These are phyloP conservation scores for Candida schatavii DNA, from an alignment of 805 yeast species.

Conservation along the genomic window DNA sequence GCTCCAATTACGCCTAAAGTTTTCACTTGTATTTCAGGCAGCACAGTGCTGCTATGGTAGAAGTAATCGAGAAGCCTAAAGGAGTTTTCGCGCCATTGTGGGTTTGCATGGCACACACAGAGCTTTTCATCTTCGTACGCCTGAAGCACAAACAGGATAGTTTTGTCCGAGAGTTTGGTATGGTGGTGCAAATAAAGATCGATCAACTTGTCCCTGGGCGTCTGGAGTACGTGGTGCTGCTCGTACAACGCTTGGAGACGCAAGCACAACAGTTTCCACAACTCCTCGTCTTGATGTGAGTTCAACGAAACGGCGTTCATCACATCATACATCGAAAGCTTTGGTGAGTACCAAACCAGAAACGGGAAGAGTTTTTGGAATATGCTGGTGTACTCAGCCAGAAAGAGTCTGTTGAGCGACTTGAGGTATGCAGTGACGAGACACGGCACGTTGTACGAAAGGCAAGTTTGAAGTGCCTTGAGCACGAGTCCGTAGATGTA, in stretches of 20 bases:
- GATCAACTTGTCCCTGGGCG: slow-evolving; percentile 43
- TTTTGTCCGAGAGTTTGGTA: slow-evolving; percentile 31
- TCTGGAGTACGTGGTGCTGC: slow-evolving; percentile 30
- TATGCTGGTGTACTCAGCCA: slow-evolving; percentile 16
- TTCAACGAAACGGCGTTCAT: slow-evolving; percentile 21
- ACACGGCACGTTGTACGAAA: slow-evolving; percentile 33
- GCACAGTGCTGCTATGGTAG: slow-evolving; percentile 23
- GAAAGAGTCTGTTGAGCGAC: slow-evolving; percentile 38
- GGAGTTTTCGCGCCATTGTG: slow-evolving; percentile 51
- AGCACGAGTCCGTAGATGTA: slow-evolving; percentile 28
- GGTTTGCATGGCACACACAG: slow-evolving; percentile 49
- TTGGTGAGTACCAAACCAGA: slow-evolving; percentile 39
- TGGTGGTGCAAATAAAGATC: slow-evolving; percentile 39
- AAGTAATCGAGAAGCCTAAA: slow-evolving; percentile 44
- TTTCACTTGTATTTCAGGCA: slow-evolving; percentile 3
- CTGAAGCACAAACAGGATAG: slow-evolving; percentile 43
- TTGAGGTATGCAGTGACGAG: slow-evolving; percentile 40
- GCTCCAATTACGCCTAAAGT: slow-evolving; percentile 25
- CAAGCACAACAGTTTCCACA: slow-evolving; percentile 33
- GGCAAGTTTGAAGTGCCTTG: slow-evolving; percentile 26
- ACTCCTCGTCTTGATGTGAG: slow-evolving; percentile 26
- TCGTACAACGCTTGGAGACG: slow-evolving; percentile 31
- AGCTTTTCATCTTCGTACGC: slow-evolving; percentile 47
- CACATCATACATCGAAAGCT: slow-evolving; percentile 39
- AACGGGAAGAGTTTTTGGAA: slow-evolving; percentile 33